These are phyloP conservation scores for Penicillium janthinellum DNA, from an alignment of 2,329 filamentous ascomycete species.

Conservation along the genomic window DNA sequence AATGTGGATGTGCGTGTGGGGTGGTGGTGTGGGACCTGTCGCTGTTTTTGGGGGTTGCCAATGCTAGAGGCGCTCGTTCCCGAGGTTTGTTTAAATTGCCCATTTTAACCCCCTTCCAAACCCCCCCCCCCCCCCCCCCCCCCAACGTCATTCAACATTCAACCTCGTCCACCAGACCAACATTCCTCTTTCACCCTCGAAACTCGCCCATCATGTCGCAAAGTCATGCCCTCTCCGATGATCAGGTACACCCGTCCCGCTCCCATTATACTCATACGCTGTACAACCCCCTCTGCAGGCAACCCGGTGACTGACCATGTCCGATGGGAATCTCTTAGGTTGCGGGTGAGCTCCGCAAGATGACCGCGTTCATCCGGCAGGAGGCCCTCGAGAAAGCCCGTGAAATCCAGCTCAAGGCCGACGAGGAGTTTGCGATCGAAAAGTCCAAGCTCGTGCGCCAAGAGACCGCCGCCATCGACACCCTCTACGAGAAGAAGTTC, in stretches of 20 bases:
- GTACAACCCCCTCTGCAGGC: slow-evolving; percentile 5
- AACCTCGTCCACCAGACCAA: slow-evolving; percentile 15
- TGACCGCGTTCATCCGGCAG: slow-evolving; percentile 99
- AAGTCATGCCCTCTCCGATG: slow-evolving; percentile 92
- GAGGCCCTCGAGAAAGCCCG: slow-evolving; percentile 95
- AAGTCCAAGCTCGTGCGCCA: slow-evolving; percentile 98
- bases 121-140: too few species aligned
- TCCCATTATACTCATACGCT: background rate
- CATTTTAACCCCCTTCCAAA: too few species aligned
- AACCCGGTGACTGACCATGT: slow-evolving; percentile 15
- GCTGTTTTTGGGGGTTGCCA: too few species aligned
- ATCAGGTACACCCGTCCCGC: slow-evolving; percentile 67
- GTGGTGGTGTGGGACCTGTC: too few species aligned
- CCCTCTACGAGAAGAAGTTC: slow-evolving; percentile 96
- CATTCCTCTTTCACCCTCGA: slow-evolving; percentile 6
- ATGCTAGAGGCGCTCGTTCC: too few species aligned
- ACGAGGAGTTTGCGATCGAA: slow-evolving; percentile 98
- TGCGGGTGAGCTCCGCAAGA: slow-evolving; percentile 97
- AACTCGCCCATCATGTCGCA: slow-evolving; percentile 74
- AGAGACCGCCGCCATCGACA: slow-evolving; percentile 91
- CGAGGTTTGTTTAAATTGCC: too few species aligned
- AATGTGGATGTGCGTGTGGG: too few species aligned
- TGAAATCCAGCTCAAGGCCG: slow-evolving; percentile 97
- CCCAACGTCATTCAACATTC: slow-evolving; percentile 24
- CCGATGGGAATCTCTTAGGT: slow-evolving; percentile 60